Conservation (phyloP, 1,284 basidiomycete species). For the Sparassis latifolia region DNA sequence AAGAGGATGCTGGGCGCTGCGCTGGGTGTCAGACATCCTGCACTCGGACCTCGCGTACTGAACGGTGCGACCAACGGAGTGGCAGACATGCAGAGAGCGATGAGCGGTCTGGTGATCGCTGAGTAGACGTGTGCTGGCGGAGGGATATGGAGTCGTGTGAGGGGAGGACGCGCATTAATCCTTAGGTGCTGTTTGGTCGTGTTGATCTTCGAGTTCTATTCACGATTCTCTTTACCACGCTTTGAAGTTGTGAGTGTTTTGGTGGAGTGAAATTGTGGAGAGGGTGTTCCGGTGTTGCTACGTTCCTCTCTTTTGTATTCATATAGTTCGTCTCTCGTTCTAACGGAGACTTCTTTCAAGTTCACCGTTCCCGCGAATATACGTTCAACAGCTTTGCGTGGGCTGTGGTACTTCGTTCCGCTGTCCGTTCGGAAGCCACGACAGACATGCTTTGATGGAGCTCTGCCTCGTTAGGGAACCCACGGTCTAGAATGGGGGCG, state of each 20-base stretch:
- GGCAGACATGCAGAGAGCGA: conserved; percentile 70
- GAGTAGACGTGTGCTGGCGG: conserved; percentile 42
- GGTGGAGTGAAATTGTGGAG: conserved; percentile 14
- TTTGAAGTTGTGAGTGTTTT: not conserved
- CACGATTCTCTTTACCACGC: no score
- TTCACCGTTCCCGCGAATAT: not conserved
- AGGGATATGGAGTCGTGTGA: not conserved
- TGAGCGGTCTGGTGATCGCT: conserved; percentile 65
- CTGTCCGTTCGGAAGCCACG: no score
- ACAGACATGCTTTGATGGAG: no score
- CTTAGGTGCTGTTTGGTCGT: not conserved
- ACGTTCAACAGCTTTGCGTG: no score
- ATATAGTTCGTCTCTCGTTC: not conserved
- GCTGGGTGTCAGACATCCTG: conserved; percentile 72
- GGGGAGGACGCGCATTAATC: conserved; percentile 28
- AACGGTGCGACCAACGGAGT: conserved; percentile 57
- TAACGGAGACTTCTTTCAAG: not conserved
- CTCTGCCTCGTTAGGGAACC: no score
- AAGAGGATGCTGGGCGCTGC: conserved; percentile 81
- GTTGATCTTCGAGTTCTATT: no score
- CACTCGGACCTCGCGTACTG: conserved; percentile 52
- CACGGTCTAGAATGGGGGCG: no score
- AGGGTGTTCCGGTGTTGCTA: conserved; percentile 19
- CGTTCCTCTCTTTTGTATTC: conserved; percentile 9
- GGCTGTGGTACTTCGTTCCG: no score